Percentiles rank a stretch among this genome's conserved stretches.
These are phyloP conservation scores for Irpex sp. DNA, from an alignment of 1,284 basidiomycete species.

Conservation along the genomic window DNA sequence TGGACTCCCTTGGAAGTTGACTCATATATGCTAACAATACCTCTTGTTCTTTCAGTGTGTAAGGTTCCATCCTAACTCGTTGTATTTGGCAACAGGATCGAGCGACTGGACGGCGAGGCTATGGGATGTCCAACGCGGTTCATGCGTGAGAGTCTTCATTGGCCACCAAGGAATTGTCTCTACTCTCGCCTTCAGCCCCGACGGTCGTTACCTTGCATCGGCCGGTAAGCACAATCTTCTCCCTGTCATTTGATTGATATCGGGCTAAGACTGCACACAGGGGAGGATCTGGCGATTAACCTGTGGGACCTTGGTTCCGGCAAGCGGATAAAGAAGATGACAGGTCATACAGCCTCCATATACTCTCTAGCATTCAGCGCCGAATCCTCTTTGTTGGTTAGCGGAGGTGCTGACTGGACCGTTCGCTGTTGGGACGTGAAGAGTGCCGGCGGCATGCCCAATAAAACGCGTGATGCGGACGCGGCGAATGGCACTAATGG, in stretches of 20 bases:
- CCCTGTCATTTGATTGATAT: slow-evolving; percentile 3
- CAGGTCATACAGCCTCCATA: slow-evolving; percentile 86
- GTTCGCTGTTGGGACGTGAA: slow-evolving; percentile 97
- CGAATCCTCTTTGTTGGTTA: slow-evolving; percentile 88
- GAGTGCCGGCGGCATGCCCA: slow-evolving; percentile 62
- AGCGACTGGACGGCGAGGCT: slow-evolving; percentile 93
- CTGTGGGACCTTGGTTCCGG: slow-evolving; percentile 97
- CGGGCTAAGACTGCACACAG: slow-evolving; percentile 32
- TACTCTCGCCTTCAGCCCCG: slow-evolving; percentile 86
- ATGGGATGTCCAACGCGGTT: slow-evolving; percentile 98
- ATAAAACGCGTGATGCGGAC: slow-evolving; percentile 53
- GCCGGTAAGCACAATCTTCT: slow-evolving; percentile 55
- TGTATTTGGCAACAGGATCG: slow-evolving; percentile 97
- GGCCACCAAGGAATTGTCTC: slow-evolving; percentile 94
- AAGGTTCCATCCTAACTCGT: slow-evolving; percentile 94
- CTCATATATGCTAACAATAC: background rate
- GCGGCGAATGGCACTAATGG: slow-evolving; percentile 16
- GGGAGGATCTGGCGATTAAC: slow-evolving; percentile 90
- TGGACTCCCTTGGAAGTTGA: background rate
- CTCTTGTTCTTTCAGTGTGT: slow-evolving; percentile 64
- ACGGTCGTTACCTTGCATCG: slow-evolving; percentile 91
- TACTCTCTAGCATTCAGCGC: slow-evolving; percentile 91
- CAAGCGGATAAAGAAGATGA: slow-evolving; percentile 94
- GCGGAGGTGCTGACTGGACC: slow-evolving; percentile 89
- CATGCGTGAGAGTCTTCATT: slow-evolving; percentile 92